These are phyloP conservation scores for Marchantia paleacea DNA, from an alignment of 225 moss, liverwort and hornwort species.

Conservation along the genomic window DNA sequence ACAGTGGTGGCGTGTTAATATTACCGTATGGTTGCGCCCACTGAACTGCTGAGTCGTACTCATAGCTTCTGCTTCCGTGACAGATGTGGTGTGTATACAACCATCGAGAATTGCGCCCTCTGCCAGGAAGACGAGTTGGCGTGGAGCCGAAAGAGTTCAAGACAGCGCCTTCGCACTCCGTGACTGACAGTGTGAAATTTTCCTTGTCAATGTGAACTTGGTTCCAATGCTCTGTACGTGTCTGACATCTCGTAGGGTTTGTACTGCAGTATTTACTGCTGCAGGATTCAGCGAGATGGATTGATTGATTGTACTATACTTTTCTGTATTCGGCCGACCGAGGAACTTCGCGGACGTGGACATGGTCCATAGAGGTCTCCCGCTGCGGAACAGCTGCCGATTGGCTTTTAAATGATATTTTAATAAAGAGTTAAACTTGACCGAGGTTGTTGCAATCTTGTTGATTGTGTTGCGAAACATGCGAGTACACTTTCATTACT, in stretches of 20 bases:
- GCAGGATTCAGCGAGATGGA: too few relatives aligned
- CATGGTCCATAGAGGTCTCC: slow-evolving; percentile 11
- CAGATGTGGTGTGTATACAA: slow-evolving; percentile 8
- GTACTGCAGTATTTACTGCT: background rate
- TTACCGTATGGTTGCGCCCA: background rate
- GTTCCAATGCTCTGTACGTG: background rate
- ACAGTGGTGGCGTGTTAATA: background rate
- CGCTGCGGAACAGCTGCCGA: slow-evolving; percentile 1
- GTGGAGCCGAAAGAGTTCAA: background rate
- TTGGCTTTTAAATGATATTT: background rate
- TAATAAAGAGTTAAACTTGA: background rate
- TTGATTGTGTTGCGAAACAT: too few relatives aligned
- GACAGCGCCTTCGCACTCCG: background rate
- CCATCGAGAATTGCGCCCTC: background rate
- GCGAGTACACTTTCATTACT: too few relatives aligned
- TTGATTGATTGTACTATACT: background rate
- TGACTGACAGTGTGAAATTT: background rate
- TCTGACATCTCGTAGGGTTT: background rate
- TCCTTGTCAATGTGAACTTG: background rate
- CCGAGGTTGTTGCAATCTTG: too few relatives aligned
- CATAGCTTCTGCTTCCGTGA: background rate
- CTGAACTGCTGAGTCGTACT: background rate
- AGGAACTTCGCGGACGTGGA: slow-evolving; percentile 5
- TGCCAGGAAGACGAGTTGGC: background rate
- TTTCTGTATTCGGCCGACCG: background rate